These are phyloP conservation scores for Candida golubevii DNA, from an alignment of 805 yeast genomes.

Conservation along the genomic window DNA sequence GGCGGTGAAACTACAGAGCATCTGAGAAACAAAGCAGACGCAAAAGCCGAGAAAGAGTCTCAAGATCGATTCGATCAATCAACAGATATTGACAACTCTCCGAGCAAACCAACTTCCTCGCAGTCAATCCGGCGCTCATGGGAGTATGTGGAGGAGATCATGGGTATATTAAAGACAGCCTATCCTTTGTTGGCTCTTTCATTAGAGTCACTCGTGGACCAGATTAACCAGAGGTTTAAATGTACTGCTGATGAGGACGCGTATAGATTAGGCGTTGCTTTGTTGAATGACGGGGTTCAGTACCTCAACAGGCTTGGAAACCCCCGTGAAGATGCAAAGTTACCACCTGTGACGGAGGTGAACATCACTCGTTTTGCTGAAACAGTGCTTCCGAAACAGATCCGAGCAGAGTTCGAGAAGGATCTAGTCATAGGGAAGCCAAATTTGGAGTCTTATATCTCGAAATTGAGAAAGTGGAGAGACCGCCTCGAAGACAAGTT, in stretches of 20 bases:
- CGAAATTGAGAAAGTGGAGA: constrained; percentile 85
- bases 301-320: constrained; percentile 80
- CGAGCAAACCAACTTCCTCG: neutral
- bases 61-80: constrained; percentile 5
- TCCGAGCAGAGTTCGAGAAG: constrained; percentile 83
- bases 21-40: neutral
- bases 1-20: constrained; percentile 3
- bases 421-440: constrained; percentile 89
- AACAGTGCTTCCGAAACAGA: constrained; percentile 83
- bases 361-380: constrained; percentile 88
- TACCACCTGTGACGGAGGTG: constrained; percentile 89
- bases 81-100: neutral
- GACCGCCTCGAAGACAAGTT: constrained; percentile 87
- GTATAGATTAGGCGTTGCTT: constrained; percentile 85
- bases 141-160: constrained; percentile 88
- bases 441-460: constrained; percentile 79
- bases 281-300: constrained; percentile 90
- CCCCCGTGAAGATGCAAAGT: constrained; percentile 81
- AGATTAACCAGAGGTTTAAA: constrained; percentile 89
- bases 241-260: constrained; percentile 95
- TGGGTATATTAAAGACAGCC: constrained; percentile 93
- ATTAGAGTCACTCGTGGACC: constrained; percentile 91
- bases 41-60: constrained; percentile 2
- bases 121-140: constrained; percentile 63
- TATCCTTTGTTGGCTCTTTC: constrained; percentile 91